These are phyloP conservation scores for Ascocoryne sarcoides DNA, from an alignment of 2,329 filamentous ascomycete genomes.

Conservation along the genomic window DNA sequence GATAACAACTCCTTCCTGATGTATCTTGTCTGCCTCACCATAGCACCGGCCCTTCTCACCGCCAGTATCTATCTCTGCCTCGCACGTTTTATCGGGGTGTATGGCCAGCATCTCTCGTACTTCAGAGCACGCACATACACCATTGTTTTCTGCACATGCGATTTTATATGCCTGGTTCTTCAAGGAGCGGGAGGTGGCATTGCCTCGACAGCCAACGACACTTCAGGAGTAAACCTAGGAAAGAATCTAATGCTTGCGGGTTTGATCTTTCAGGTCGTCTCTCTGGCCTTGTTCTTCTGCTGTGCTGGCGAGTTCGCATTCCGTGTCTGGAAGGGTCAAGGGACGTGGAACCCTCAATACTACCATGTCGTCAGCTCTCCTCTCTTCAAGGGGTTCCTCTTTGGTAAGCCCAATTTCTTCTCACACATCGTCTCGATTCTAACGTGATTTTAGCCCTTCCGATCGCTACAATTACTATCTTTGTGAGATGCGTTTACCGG, in stretches of 20 bases:
- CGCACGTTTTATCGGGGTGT: conserved; percentile 46
- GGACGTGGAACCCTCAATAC: conserved; percentile 15
- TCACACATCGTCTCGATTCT: conserved; percentile 28
- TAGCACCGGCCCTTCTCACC: conserved; percentile 42
- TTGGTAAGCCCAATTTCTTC: conserved; percentile 26
- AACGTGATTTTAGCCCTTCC: conserved; percentile 26
- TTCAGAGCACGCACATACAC: conserved; percentile 43
- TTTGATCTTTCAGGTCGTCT: conserved; percentile 32
- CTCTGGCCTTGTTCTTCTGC: conserved; percentile 24
- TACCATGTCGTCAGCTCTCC: conserved; percentile 11
- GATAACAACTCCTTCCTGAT: conserved; percentile 44
- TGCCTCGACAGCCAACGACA: conserved; percentile 37
- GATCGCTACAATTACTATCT: conserved; percentile 45
- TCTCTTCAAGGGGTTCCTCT: conserved; percentile 38
- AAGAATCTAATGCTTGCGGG: conserved; percentile 34
- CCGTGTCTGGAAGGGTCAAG: conserved; percentile 12
- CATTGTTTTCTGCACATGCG: conserved; percentile 38
- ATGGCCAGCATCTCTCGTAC: conserved; percentile 40
- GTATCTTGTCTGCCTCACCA: conserved; percentile 46
- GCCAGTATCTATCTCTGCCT: conserved; percentile 50
- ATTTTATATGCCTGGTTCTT: conserved; percentile 48
- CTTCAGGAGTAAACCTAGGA: conserved; percentile 16
- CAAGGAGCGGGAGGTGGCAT: conserved; percentile 50
- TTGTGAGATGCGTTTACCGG: conserved; percentile 49
- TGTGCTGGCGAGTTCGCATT: conserved; percentile 5